Evolutionary conservation across 179 eudicot genomes (phyloP), one percentile per base, ranked within the genome.

Genomic region (Heliamphora pulchella): DNA sequence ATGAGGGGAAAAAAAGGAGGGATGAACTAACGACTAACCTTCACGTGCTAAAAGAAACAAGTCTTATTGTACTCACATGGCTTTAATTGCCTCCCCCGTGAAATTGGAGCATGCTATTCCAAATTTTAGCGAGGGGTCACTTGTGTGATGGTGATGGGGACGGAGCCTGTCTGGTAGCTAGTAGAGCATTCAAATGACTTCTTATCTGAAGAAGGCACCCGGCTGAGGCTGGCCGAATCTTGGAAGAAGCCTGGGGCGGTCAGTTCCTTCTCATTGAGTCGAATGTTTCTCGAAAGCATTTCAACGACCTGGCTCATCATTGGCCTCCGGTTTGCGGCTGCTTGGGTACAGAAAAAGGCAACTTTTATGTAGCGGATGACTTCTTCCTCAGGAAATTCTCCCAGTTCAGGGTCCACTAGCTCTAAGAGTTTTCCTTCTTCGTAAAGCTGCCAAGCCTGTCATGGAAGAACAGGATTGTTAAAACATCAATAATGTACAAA

Each of bases 321-420:
- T 2, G 98, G 98, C 91, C 97, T 86, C 82, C 89, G 85, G 78
- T 72, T 85, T 13, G 96, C 91, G 10, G 81, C 76, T 54, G 91
- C 87, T 85, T 95, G 98, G 39, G 94, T 86, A 82, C 98, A 95
- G 82, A 95, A 95, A 63, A 95, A 85, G n/a, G 97, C 97, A 44
- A 95, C 89, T 82, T 84, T 91, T 50, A 91, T 88, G 86, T 83
- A 95, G 80, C 89, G 88, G 4, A 89, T 65, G 68, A 86, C 89
- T 65, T 82, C 87, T 13, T 89, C 90, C 61, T 91, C 82, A 0
- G 97, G 89, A 67, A 80, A 91, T 20, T 88, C 88, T 53, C 80
- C 84, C 57, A 95, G 81, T 80, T 91, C 94, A 17, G 91, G 85
- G 75, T 93, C 97, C 53, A 91, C 97, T 70, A 95, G 85, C 83